phyloP scores from a whole-genome alignment of 1,284 basidiomycete species.

The Apiotrichum akiyoshidainum region DNA sequence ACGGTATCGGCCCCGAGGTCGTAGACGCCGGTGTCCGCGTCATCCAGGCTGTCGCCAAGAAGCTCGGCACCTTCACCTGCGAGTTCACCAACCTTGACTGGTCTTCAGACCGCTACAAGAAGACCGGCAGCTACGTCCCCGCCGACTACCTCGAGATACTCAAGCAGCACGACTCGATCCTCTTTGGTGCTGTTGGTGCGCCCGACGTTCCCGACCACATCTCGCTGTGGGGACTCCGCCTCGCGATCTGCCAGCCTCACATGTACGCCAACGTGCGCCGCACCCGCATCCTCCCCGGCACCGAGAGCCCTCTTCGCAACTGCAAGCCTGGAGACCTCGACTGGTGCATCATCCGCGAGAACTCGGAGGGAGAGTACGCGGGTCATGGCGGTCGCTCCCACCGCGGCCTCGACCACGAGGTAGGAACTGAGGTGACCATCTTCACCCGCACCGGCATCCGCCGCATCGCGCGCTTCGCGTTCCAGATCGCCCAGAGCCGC shows the following conservation, averaged over 20 bases:
- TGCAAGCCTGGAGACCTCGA: constrained; percentile 51
- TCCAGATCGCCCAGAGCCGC: constrained; percentile 55
- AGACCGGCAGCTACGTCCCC: constrained; percentile 50
- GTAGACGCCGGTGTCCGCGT: constrained; percentile 51
- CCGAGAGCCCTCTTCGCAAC: constrained; percentile 53
- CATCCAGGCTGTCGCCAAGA: constrained; percentile 36
- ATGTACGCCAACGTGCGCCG: constrained; percentile 60
- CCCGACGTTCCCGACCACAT: constrained; percentile 58
- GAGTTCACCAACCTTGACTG: constrained; percentile 52
- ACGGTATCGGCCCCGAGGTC: constrained; percentile 58
- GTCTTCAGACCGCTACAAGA: constrained; percentile 38
- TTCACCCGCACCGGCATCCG: constrained; percentile 57
- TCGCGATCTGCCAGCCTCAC: constrained; percentile 57
- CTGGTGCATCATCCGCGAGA: constrained; percentile 58
- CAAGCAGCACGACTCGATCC: constrained; percentile 48
- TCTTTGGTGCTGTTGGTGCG: constrained; percentile 51
- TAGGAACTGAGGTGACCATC: constrained; percentile 52
- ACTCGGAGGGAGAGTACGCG: constrained; percentile 60
- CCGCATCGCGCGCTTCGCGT: constrained; percentile 58
- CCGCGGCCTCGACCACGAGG: constrained; percentile 34
- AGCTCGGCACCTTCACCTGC: constrained; percentile 41
- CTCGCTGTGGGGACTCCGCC: constrained; percentile 57
- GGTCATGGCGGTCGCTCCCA: constrained; percentile 55
- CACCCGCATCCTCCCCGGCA: constrained; percentile 57
- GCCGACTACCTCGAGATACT: constrained; percentile 49